Conservation (phyloP, 495 filamentous ascomycete species). For the Evansstolkia leycettana region DNA sequence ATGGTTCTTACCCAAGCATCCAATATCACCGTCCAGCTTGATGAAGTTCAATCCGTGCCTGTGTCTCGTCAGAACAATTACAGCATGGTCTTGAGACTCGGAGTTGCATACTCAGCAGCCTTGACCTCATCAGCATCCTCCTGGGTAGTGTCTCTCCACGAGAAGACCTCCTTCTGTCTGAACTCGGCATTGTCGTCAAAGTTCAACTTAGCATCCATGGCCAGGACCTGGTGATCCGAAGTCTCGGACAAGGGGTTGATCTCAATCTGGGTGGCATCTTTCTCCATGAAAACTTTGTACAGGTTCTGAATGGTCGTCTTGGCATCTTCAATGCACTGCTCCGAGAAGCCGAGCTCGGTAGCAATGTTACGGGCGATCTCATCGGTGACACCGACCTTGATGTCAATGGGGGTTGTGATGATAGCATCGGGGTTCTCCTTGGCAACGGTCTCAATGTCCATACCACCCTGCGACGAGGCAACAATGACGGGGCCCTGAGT, state of each 20-base stretch:
- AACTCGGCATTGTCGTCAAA: constrained; percentile 99
- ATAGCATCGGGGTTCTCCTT: constrained; percentile 97
- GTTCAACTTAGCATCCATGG: constrained; percentile 96
- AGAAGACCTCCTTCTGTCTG: constrained; percentile 91
- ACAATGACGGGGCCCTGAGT: constrained; percentile 91
- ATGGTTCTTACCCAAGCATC: constrained; percentile 54
- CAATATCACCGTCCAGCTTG: constrained; percentile 98
- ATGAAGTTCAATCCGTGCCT: constrained; percentile 91
- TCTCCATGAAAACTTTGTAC: constrained; percentile 96
- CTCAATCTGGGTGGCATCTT: constrained; percentile 96
- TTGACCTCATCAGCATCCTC: constrained; percentile 97
- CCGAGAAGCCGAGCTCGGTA: constrained; percentile 86
- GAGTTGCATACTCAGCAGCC: constrained; percentile 58
- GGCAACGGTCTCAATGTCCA: constrained; percentile 97
- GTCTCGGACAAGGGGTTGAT: constrained; percentile 98
- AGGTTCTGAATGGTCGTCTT: constrained; percentile 95
- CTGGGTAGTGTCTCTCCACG: constrained; percentile 84
- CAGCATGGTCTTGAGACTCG: neutral
- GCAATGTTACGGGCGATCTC: constrained; percentile 86
- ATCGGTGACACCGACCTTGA: constrained; percentile 90
- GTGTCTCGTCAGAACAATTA: constrained; percentile 8
- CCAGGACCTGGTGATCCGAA: constrained; percentile 90
- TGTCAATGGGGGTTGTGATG: constrained; percentile 82
- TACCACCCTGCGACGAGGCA: constrained; percentile 92
- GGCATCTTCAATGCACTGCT: constrained; percentile 90